phyloP scores from a whole-genome alignment of 2,329 filamentous ascomycete species.

The Leptographium galeiforme region DNA sequence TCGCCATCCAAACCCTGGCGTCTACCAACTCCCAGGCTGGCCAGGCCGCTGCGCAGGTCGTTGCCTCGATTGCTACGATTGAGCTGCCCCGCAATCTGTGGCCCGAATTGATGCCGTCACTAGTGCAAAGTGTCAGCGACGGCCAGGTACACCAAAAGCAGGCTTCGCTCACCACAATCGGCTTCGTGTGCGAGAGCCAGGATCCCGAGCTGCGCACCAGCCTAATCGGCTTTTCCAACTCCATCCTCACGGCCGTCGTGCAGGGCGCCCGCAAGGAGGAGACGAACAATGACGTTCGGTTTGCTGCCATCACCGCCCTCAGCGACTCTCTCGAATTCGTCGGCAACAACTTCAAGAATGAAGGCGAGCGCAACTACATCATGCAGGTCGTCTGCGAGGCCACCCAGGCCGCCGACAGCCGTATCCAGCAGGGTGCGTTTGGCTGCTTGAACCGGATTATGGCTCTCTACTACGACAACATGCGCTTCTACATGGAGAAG shows the following conservation, averaged over 20 bases:
- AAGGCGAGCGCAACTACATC: conserved; percentile 98
- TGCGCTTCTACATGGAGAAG: conserved; percentile 99
- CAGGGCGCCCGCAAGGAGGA: conserved; percentile 97
- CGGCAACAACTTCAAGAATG: conserved; percentile 95
- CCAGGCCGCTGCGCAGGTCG: conserved; percentile 83
- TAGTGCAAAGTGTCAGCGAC: conserved; percentile 86
- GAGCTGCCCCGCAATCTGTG: conserved; percentile 90
- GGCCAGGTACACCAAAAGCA: conserved; percentile 86
- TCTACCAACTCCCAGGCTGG: conserved; percentile 74
- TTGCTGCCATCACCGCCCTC: conserved; percentile 84
- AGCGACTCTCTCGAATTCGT: conserved; percentile 97
- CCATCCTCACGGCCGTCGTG: conserved; percentile 93
- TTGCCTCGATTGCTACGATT: conserved; percentile 86
- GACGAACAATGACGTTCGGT: conserved; percentile 75
- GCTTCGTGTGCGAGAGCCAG: conserved; percentile 95
- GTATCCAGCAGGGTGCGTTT: conserved; percentile 92
- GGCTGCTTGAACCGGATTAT: conserved; percentile 98
- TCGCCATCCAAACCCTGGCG: conserved; percentile 75
- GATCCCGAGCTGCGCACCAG: conserved; percentile 73
- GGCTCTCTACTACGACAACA: conserved; percentile 97
- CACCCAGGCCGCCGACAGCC: conserved; percentile 79
- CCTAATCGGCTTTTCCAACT: conserved; percentile 80
- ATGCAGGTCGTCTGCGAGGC: conserved; percentile 99
- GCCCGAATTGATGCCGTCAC: conserved; percentile 74
- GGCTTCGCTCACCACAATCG: conserved; percentile 87